These are phyloP conservation scores for Xylaria nigripes DNA, from an alignment of 495 filamentous ascomycete species.

Conservation along the genomic window DNA sequence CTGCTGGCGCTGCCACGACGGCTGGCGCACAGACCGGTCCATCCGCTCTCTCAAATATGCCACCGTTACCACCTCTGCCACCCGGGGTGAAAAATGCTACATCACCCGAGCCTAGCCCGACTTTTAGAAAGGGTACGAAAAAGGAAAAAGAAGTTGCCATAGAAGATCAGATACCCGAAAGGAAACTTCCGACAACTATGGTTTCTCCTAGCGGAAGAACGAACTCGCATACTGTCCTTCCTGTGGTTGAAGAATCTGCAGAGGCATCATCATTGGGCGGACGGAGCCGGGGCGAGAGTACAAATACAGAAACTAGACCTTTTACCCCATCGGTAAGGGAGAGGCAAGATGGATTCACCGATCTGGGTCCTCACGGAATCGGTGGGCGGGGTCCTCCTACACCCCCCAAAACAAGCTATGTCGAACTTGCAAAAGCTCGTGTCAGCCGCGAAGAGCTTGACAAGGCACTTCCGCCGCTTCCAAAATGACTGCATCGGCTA, in stretches of 20 bases:
- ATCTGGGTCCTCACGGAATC: conserved; percentile 32
- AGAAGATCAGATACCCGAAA: conserved; percentile 41
- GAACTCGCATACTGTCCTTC: conserved; percentile 56
- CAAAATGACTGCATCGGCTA: conserved; percentile 14
- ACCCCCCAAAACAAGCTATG: conserved; percentile 34
- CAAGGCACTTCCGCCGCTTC: conserved; percentile 50
- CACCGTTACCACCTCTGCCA: conserved; percentile 39
- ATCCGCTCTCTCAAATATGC: conserved; percentile 35
- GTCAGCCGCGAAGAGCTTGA: conserved; percentile 40
- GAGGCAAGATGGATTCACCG: conserved; percentile 36
- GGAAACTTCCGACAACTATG: conserved; percentile 42
- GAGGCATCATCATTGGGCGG: conserved; percentile 67
- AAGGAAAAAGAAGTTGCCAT: conserved; percentile 32
- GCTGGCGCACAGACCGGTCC: conserved; percentile 19
- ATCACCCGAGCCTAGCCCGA: conserved; percentile 32
- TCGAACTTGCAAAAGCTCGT: conserved; percentile 29
- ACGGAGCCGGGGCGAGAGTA: conserved; percentile 33
- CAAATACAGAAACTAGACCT: conserved; percentile 35
- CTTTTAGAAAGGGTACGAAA: conserved; percentile 24
- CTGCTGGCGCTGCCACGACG: conserved; percentile 30
- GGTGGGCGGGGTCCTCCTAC: conserved; percentile 32
- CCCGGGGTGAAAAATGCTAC: conserved; percentile 37
- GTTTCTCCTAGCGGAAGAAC: conserved; percentile 37
- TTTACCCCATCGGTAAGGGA: conserved; percentile 37
- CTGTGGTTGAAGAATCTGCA: conserved; percentile 84